Conservation (phyloP, 306 rosid species). For the Acacia crassicarpa region DNA sequence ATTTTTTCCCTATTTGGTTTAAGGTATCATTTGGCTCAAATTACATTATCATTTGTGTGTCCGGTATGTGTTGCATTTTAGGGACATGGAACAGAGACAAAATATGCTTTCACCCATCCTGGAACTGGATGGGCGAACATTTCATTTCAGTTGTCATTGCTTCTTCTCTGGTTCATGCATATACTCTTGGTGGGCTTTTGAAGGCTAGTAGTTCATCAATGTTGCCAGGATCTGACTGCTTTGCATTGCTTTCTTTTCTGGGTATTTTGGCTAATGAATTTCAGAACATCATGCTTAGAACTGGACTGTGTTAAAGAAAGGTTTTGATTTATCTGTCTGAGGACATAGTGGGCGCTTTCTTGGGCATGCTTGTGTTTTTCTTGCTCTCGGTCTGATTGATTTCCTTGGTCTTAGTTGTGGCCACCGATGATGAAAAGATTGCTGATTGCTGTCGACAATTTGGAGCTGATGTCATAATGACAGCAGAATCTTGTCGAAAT, state of each 20-base stretch:
- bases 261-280: constrained; percentile 1
- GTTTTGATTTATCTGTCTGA: constrained; percentile 11
- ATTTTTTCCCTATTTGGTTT: constrained; percentile 7
- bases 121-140: constrained; percentile 20
- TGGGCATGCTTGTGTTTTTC: constrained; percentile 6
- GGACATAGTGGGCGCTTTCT: not conserved
- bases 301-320: constrained; percentile 11
- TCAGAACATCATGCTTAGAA: not conserved
- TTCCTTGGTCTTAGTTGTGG: constrained; percentile 68
- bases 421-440: constrained; percentile 88
- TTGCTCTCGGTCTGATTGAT: constrained; percentile 29
- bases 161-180: constrained; percentile 7
- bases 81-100: constrained; percentile 6
- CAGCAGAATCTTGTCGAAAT: constrained; percentile 82
- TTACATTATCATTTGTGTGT: constrained; percentile 22
- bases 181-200: not conserved
- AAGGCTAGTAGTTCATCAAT: not conserved
- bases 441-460: constrained; percentile 84
- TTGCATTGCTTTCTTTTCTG: constrained; percentile 28
- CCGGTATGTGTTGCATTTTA: constrained; percentile 13
- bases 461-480: constrained; percentile 95
- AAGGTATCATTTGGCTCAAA: constrained; percentile 10
- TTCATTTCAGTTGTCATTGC: constrained; percentile 5
- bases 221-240: not conserved
- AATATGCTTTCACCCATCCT: not conserved